These are phyloP conservation scores for Amaranthus cruentus DNA, from an alignment of 148 eudicot species.

Conservation along the genomic window DNA sequence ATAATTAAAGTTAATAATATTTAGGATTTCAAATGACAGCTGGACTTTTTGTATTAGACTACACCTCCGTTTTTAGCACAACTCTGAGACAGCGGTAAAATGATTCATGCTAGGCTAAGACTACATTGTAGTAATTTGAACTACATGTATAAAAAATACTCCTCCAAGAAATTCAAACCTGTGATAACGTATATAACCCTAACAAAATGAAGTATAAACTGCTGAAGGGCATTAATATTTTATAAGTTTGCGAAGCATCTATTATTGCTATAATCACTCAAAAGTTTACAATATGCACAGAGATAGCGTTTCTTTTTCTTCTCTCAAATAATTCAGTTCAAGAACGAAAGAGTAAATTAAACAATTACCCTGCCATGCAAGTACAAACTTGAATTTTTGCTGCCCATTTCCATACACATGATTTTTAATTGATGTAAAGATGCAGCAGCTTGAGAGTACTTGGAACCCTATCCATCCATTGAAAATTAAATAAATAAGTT, in stretches of 20 bases:
- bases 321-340: neutral
- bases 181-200: too few species aligned
- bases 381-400: conserved; percentile 50
- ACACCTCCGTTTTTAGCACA: neutral
- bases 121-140: too few species aligned
- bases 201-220: too few species aligned
- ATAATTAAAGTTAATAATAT: neutral
- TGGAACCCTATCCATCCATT: conserved; percentile 53
- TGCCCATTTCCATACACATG: conserved; percentile 46
- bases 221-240: too few species aligned
- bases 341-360: conserved; percentile 1
- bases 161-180: too few species aligned
- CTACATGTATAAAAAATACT: too few species aligned
- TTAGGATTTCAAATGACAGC: neutral
- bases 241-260: too few species aligned
- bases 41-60: neutral
- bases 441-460: conserved; percentile 93
- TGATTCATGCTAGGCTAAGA: too few species aligned
- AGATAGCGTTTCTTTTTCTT: neutral
- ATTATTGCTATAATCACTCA: neutral
- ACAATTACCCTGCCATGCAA: conserved; percentile 85
- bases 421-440: conserved; percentile 77
- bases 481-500: neutral
- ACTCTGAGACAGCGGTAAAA: neutral
- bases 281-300: neutral